Evolutionary conservation across 2,329 filamentous ascomycete species (phyloP), one percentile per base, ranked within the genome.

Genomic region (Ophiostoma pallidulum): DNA sequence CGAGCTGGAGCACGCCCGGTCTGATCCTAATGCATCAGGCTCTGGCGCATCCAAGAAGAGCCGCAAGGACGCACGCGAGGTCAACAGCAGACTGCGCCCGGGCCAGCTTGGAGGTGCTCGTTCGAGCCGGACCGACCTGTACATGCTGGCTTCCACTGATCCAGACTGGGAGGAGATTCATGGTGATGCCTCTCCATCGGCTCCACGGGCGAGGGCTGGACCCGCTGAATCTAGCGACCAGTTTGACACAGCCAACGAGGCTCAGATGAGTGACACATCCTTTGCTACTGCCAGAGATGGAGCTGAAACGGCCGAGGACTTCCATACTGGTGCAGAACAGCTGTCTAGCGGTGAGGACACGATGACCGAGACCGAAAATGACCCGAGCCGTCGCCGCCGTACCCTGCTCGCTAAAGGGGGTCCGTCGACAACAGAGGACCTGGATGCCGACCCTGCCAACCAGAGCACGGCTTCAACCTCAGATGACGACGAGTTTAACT

Each of bases 251-350:
- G 85, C 86, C 32, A 87, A 87, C 51, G 89, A 95, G 60, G 78
- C 77, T 1, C 48, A 47, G 16, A 8, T 49, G 3, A 79, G 73
- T 54, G 79, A 83, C 53, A 77, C 74, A 18, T 77, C 74, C 8
- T 82, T 82, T 53, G 77, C 80, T 59, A 82, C 78, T 2, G 78
- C 78, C 20, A 86, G 94, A 58, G 91, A 96, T 64, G 80, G 80
- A 24, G 77, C 72, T 12, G 95, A 88, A 0, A 90, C 94, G 66
- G 94, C 89, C 10, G 91, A 97, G 56, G 88, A 88, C 53, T 97
- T 97, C 77, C 86, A 94, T 62, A 96, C 91, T 4, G 89, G 86
- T n/a, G 78, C 81, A 14, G 92, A 97, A 57, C 85, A 87, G 19
- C 66, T 80, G 45, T 75, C 48, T 5, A 47, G 75, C 59, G 84